Evolutionary conservation across 1,139 yeast genomes (phyloP).

Genomic region (Hyphopichia wangnamkhiaoensis): DNA sequence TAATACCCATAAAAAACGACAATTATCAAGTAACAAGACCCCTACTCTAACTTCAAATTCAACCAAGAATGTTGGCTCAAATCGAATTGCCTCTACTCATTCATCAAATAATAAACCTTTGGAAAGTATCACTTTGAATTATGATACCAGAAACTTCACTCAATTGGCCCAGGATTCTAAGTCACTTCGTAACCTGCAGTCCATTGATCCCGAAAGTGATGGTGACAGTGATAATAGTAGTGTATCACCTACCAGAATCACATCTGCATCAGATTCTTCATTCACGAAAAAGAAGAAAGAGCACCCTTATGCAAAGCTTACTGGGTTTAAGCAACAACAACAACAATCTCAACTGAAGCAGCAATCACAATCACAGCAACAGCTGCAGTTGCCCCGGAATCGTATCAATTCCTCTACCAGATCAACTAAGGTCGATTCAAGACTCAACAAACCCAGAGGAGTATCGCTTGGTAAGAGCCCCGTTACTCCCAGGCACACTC

Average conservation of each 20-base stretch:
- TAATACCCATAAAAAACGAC: constrained; percentile 2
- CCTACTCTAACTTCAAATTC: too few species aligned
- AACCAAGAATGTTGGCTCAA: too few species aligned
- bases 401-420: too few species aligned
- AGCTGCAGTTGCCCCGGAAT: background rate
- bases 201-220: background rate
- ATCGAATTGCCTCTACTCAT: background rate
- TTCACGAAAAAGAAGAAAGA: background rate
- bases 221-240: too few species aligned
- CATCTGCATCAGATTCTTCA: too few species aligned
- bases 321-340: constrained; percentile 1
- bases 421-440: too few species aligned
- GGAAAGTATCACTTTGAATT: background rate
- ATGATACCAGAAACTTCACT: background rate
- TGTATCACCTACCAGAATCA: too few species aligned
- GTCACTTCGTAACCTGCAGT: background rate
- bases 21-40: constrained; percentile 1
- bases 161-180: constrained; percentile 1
- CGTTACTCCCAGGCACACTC: background rate
- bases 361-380: background rate
- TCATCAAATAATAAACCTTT: background rate
- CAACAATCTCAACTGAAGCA: background rate
- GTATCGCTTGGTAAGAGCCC: too few species aligned
- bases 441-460: too few species aligned
- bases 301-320: constrained; percentile 2